Conservation (phyloP, 1,139 yeast species). For the Yamadazyma epiphylla region DNA sequence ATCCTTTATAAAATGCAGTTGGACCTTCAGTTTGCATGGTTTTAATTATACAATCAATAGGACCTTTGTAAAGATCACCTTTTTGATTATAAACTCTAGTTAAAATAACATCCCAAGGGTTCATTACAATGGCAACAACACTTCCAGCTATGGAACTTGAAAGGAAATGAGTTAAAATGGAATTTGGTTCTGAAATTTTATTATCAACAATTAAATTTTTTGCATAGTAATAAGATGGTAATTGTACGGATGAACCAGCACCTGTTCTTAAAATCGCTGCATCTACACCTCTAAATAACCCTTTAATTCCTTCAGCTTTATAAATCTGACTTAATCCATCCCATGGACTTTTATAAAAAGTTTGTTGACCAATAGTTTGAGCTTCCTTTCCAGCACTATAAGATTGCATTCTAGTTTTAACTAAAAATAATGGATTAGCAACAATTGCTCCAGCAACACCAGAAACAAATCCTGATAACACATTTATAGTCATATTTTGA, state of each 20-base stretch:
- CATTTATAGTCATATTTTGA: constrained; percentile 63
- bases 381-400: constrained; percentile 29
- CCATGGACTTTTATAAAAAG: constrained; percentile 68
- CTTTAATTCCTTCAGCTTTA: constrained; percentile 67
- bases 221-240: constrained; percentile 85
- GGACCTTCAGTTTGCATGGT: constrained; percentile 83
- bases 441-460: constrained; percentile 87
- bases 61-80: constrained; percentile 81
- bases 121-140: constrained; percentile 94
- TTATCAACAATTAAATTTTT: constrained; percentile 53
- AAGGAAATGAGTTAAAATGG: constrained; percentile 67
- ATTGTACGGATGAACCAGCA: constrained; percentile 91
- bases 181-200: constrained; percentile 52
- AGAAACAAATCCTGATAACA: constrained; percentile 77
- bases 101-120: constrained; percentile 93
- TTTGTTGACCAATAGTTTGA: constrained; percentile 82
- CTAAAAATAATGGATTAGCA: constrained; percentile 88
- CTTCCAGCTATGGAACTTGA: constrained; percentile 82
- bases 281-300: constrained; percentile 86
- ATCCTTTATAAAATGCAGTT: constrained; percentile 87
- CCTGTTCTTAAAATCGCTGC: constrained; percentile 95
- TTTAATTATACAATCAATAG: constrained; percentile 82
- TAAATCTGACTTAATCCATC: constrained; percentile 67
- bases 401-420: constrained; percentile 96
- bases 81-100: constrained; percentile 94